phyloP scores from a whole-genome alignment of 306 rosid genomes.

The Gillenia trifoliata region DNA sequence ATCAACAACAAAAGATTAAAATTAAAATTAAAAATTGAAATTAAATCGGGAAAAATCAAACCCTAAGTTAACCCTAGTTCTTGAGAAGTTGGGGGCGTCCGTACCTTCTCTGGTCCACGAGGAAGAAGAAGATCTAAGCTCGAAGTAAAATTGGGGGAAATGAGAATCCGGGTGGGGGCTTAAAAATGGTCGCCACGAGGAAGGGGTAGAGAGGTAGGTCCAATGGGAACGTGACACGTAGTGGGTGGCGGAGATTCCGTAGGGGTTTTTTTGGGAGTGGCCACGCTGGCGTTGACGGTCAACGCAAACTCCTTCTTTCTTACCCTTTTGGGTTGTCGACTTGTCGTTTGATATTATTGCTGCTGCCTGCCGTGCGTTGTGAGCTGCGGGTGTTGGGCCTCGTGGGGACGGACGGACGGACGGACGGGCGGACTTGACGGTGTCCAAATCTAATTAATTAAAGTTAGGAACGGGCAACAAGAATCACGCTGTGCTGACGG shows the following conservation, averaged over 20 bases:
- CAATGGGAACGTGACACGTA: conserved; percentile 33
- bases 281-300: conserved; percentile 37
- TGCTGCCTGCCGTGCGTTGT: neutral
- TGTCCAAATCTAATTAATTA: neutral
- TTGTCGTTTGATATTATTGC: conserved; percentile 7
- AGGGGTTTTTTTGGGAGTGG: conserved; percentile 6
- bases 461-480: neutral
- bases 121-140: conserved; percentile 15
- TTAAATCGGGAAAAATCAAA: neutral
- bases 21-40: neutral
- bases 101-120: conserved; percentile 16
- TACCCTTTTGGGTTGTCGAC: neutral
- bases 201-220: conserved; percentile 20
- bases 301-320: neutral
- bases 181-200: conserved; percentile 26
- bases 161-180: neutral
- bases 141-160: neutral
- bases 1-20: neutral
- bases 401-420: neutral
- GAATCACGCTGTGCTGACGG: neutral
- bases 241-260: conserved; percentile 38
- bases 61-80: neutral
- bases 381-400: neutral
- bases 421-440: neutral
- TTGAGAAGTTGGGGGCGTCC: neutral